A percentile compares a stretch with the other conserved stretches of the same genome.
These are phyloP conservation scores for Alternaria sp. DNA, from an alignment of 2,329 filamentous ascomycete species.

Conservation along the genomic window DNA sequence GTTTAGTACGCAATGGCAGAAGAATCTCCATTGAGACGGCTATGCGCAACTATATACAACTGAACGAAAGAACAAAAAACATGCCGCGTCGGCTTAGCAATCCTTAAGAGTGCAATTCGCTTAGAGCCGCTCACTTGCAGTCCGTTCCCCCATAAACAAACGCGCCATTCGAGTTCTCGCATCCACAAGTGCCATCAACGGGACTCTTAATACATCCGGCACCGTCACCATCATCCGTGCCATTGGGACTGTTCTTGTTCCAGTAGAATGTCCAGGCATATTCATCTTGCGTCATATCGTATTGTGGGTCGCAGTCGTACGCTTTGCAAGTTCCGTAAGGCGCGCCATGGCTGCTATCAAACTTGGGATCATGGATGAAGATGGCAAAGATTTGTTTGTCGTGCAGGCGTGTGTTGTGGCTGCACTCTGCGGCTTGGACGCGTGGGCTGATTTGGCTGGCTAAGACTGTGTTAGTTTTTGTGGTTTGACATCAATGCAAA, in stretches of 20 bases:
- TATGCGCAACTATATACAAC: neutral
- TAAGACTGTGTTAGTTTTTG: slow-evolving; percentile 3
- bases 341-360: slow-evolving; percentile 55
- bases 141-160: slow-evolving; percentile 31
- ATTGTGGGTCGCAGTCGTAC: slow-evolving; percentile 35
- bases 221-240: slow-evolving; percentile 32
- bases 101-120: neutral
- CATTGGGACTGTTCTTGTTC: slow-evolving; percentile 30
- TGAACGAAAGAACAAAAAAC: neutral
- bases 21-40: neutral
- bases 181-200: slow-evolving; percentile 34
- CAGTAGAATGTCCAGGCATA: slow-evolving; percentile 38
- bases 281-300: slow-evolving; percentile 26
- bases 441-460: slow-evolving; percentile 46
- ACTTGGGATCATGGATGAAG: slow-evolving; percentile 58
- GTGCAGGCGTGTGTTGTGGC: slow-evolving; percentile 51
- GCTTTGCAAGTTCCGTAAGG: slow-evolving; percentile 58
- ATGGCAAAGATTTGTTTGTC: slow-evolving; percentile 53
- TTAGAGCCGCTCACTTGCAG: slow-evolving; percentile 3
- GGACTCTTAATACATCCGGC: slow-evolving; percentile 43
- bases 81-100: neutral
- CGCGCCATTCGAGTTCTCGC: slow-evolving; percentile 37
- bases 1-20: no score
- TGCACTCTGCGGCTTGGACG: slow-evolving; percentile 57
- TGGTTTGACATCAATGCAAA: neutral